Evolutionary conservation across 768 basidiomycete species (phyloP), one percentile per base, ranked within the genome.

Genomic region (Boletus reticuloceps): DNA sequence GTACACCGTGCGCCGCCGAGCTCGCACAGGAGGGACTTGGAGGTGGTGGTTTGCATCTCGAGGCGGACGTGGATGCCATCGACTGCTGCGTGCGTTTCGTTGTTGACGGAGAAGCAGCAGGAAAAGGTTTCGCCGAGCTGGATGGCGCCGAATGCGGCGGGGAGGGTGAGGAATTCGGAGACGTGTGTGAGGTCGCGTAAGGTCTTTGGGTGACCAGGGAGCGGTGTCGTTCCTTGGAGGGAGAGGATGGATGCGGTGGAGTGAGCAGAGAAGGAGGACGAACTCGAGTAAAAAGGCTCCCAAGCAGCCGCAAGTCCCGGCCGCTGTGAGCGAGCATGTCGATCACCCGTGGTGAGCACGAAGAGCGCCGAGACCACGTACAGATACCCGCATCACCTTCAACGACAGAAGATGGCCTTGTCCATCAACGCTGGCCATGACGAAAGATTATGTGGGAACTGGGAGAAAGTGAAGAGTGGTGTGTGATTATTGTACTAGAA

Each of bases 51-150:
- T 66, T 96, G 94, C 78, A 97, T 91, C 69, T 97, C 94, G 36
- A 94, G 80, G 61, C 79, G 82, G 54, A 94, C 70, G 17, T 74
- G 75, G 27, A 89, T 82, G 6, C 81, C 83, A 47, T 85, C 79
- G 12, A 95, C 77, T 3, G 81, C 79, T 6, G 80, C 69, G 34
- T 81, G 75, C 0, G 84, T 79, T 68, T 91, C 88, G 67, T 94
- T 94, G 66, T 91, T 89, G 54, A 96, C 78, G 57, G 86, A 89
- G 25, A 97, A 77, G 63, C 85, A 86, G 60, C 89, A 85, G 1
- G 86, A 82, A 65, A 97, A 94, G 0, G 89, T 91, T 71, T 95
- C 91, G 12, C 94, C 94, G 1, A 97, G 81, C 63, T 92, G 91
- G 59, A 95, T 91, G 7, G 85, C 75, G 16, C 93, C 94, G 65